Evolutionary conservation across 116 monocot genomes (phyloP).

Genomic region (Phalaenopsis hybrid): DNA sequence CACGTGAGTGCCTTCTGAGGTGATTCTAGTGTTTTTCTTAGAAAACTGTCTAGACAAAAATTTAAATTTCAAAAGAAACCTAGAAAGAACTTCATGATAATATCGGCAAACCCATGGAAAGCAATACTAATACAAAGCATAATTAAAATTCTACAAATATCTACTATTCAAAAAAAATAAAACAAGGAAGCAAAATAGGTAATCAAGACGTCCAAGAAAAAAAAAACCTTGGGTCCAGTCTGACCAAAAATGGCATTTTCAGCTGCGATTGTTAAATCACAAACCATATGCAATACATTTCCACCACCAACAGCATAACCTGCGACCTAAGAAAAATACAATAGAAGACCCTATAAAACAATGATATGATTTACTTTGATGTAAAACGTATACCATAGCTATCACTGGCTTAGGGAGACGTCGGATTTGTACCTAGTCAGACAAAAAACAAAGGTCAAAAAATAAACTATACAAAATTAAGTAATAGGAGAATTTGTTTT

Average conservation of each 20-base stretch:
- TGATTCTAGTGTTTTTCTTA: too few species aligned
- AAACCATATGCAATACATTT: conserved; percentile 84
- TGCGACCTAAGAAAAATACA: conserved; percentile 49
- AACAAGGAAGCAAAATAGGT: not conserved
- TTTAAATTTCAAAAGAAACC: not conserved
- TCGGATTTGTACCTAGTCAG: conserved; percentile 73
- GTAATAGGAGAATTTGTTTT: not conserved
- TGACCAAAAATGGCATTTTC: conserved; percentile 97
- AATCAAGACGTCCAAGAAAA: not conserved
- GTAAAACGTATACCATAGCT: conserved; percentile 65
- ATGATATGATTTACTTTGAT: not conserved
- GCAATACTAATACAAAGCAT: not conserved
- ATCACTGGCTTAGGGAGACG: conserved; percentile 93
- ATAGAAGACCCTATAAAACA: not conserved
- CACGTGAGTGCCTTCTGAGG: too few species aligned
- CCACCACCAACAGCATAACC: conserved; percentile 97
- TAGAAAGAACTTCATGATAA: not conserved
- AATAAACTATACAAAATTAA: not conserved
- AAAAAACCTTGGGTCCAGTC: conserved; percentile 84
- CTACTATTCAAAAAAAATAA: too few species aligned
- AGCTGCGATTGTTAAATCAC: conserved; percentile 93
- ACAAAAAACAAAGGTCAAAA: not conserved
- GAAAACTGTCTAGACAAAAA: too few species aligned
- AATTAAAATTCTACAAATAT: too few species aligned
- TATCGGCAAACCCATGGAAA: not conserved